A percentile compares a stretch with the other conserved stretches of the same genome.
phyloP scores from a whole-genome alignment of 768 basidiomycete genomes.

The Boletus subparvulus region DNA sequence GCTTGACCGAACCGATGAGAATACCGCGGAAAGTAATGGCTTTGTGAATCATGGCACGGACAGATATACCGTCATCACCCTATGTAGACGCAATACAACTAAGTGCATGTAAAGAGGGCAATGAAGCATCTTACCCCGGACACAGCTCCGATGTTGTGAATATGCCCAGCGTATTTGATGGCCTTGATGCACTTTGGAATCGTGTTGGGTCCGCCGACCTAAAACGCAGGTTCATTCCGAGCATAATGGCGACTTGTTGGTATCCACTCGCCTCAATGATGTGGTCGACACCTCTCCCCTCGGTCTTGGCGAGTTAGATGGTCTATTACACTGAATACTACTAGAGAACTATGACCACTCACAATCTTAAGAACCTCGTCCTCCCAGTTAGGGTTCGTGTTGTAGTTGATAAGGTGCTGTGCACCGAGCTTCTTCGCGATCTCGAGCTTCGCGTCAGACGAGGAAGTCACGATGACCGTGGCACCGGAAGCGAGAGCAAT shows the following conservation, averaged over 20 bases:
- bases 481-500: conserved; percentile 64
- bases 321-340: too few relatives aligned
- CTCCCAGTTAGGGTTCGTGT: conserved; percentile 56
- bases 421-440: conserved; percentile 51
- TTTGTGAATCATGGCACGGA: conserved; percentile 16
- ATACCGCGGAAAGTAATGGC: too few relatives aligned
- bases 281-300: conserved; percentile 35
- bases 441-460: conserved; percentile 61
- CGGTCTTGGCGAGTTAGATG: conserved; percentile 24
- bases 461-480: conserved; percentile 64
- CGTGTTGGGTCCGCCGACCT: conserved; percentile 46
- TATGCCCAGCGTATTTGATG: conserved; percentile 9
- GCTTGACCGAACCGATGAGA: conserved; percentile 25
- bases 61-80: conserved; percentile 29
- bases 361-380: conserved; percentile 48
- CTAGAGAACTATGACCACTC: conserved; percentile 9
- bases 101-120: too few relatives aligned
- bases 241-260: background rate
- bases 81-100: background rate
- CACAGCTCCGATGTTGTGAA: conserved; percentile 55
- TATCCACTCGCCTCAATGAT: conserved; percentile 26
- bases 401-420: conserved; percentile 62
- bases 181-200: conserved; percentile 42
- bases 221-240: background rate
- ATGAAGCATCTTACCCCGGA: conserved; percentile 31